These are phyloP conservation scores for Vaccinium darrowii DNA, from an alignment of 148 eudicot genomes.

Conservation along the genomic window DNA sequence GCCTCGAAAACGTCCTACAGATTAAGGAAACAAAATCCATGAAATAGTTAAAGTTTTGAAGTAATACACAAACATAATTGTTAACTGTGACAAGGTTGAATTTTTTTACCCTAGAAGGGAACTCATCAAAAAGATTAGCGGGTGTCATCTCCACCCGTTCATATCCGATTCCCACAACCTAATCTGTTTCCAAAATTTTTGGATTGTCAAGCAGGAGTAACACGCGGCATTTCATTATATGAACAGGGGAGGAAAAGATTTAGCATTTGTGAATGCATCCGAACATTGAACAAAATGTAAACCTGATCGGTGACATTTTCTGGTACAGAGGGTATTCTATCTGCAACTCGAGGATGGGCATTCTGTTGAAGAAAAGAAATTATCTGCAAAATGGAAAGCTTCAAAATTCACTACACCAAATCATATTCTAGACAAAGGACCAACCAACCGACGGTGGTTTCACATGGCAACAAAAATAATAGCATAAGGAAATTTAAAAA, in stretches of 20 bases:
- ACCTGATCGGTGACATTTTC: conserved; percentile 99
- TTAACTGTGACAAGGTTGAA: background rate
- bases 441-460: background rate
- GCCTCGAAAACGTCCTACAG: conserved; percentile 79
- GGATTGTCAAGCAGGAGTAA: background rate
- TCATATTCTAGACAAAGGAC: background rate
- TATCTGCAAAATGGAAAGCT: conserved; percentile 56
- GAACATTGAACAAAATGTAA: background rate
- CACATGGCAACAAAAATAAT: background rate
- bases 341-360: conserved; percentile 95
- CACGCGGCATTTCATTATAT: too few species aligned
- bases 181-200: conserved; percentile 48
- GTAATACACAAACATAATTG: background rate
- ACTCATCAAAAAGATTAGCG: conserved; percentile 74
- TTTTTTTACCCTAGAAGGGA: conserved; percentile 61
- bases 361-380: conserved; percentile 91
- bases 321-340: conserved; percentile 81
- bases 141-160: conserved; percentile 79
- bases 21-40: conserved; percentile 1
- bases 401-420: background rate
- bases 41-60: background rate
- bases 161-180: conserved; percentile 94
- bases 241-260: too few species aligned
- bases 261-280: background rate
- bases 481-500: background rate